Evolutionary conservation across 306 rosid species (phyloP), one percentile per base, ranked within the genome.

Genomic region (Adenanthera pavonina): DNA sequence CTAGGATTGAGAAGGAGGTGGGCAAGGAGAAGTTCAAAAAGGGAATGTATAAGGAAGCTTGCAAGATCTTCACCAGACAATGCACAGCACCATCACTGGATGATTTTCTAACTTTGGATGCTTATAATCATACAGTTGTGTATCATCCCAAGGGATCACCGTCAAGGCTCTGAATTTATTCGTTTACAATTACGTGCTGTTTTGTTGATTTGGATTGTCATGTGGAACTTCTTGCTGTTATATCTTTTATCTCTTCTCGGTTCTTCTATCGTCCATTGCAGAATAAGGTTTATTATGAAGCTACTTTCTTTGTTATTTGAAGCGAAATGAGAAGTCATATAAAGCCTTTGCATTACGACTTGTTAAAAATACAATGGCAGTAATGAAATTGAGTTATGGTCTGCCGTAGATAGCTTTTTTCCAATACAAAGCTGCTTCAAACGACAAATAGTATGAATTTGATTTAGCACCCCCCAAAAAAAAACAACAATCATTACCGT

Each of bases 21-120:
- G 97, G 96, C 59, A 93, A 89, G 49, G 94, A 90, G 3, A 90
- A 73, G 83, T 95, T 93, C 82, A 81, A 72, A 2, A 87, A 82
- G 77, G 98, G 99, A 84, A 87, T 80, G 94, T 92, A 90, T 74
- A 89, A 78, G 75, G 90, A 90, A 62, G 99, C 96, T 78, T 72
- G 89, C 80, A 90, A 83, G 85, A 86, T 93, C 54, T 95, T 95
- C 79, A 80, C 90, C 4, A 69, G 83, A 74, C 97, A 93, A 83
- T 95, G 99, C 91, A 95, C 92, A 0, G 80, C 98, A 0, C 71
- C 86, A 80, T 83, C 72, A 46, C 87, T 95, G 0, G 96, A 93
- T 85, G 99, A 95, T 82, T 95, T 95, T 83, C 91, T 95, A 43
- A 95, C 99, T 19, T 80, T 92, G 33, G 89, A 93, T 78, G 93